Conservation (phyloP, 2,329 filamentous ascomycete species). For the Trichophyton mentagrophytes region DNA sequence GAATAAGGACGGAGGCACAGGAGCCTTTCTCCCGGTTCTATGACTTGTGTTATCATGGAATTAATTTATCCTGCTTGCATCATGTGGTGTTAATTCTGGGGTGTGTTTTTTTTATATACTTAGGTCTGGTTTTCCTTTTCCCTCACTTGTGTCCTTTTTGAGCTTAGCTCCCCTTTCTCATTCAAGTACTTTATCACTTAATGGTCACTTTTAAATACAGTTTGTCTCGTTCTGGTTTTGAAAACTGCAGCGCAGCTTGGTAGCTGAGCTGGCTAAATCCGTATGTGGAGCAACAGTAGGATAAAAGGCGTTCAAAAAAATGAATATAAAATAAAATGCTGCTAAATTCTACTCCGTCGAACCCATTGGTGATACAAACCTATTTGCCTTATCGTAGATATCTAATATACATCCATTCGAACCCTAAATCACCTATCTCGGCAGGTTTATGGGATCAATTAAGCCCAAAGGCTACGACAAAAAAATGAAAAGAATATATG, state of each 20-base stretch:
- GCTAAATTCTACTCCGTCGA: neutral
- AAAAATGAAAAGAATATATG: neutral
- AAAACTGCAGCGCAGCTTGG: too few species aligned
- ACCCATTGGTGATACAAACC: neutral
- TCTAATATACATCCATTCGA: neutral
- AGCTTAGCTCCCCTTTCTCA: neutral
- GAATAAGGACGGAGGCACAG: slow-evolving; percentile 2
- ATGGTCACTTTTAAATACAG: neutral
- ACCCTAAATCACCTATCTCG: too few species aligned
- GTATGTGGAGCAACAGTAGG: too few species aligned
- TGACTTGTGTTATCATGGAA: slow-evolving; percentile 1
- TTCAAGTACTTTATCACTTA: neutral
- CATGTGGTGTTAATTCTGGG: neutral
- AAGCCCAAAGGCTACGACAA: neutral
- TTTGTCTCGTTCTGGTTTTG: neutral
- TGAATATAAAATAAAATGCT: neutral
- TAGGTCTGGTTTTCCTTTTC: neutral
- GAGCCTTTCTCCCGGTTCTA: neutral
- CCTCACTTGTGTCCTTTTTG: neutral
- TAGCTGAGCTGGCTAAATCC: too few species aligned
- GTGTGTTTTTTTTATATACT: neutral
- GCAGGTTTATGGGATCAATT: neutral
- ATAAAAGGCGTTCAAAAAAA: neutral
- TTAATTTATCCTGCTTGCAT: slow-evolving; percentile 2
- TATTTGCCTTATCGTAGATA: neutral